Evolutionary conservation across 202 grass and related monocot species (phyloP).

Genomic region (Panicum hallii): DNA sequence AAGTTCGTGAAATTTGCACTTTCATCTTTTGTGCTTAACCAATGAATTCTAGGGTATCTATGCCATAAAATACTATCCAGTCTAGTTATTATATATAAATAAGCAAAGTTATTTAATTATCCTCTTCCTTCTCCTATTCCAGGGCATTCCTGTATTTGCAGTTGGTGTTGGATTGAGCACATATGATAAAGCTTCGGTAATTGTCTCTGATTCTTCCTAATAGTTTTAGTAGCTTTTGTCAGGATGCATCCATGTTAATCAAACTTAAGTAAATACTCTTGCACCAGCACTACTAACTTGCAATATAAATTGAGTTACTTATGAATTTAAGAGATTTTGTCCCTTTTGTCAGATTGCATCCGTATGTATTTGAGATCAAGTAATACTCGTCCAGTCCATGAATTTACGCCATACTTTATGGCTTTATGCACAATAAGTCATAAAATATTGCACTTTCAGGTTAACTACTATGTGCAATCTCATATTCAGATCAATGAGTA

Average conservation of each 20-base stretch:
- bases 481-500: constrained; percentile 99
- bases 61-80: background rate
- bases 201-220: constrained; percentile 41
- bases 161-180: constrained; percentile 93
- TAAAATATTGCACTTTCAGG: constrained; percentile 61
- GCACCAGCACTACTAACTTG: background rate
- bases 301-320: constrained; percentile 12
- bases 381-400: background rate
- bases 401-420: background rate
- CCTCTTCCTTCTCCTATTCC: constrained; percentile 40
- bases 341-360: constrained; percentile 30
- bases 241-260: constrained; percentile 14
- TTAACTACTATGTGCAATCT: constrained; percentile 94
- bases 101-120: constrained; percentile 38
- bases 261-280: constrained; percentile 30
- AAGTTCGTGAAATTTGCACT: background rate
- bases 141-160: constrained; percentile 91
- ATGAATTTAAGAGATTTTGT: constrained; percentile 43
- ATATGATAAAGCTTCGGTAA: constrained; percentile 97
- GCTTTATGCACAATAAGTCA: constrained; percentile 9
- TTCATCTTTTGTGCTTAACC: background rate
- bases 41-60: background rate
- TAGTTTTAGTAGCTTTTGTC: constrained; percentile 31
- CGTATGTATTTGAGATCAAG: constrained; percentile 19
- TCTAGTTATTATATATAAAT: background rate